phyloP scores from a whole-genome alignment of 495 filamentous ascomycete genomes.

The Penicillium canariense region DNA sequence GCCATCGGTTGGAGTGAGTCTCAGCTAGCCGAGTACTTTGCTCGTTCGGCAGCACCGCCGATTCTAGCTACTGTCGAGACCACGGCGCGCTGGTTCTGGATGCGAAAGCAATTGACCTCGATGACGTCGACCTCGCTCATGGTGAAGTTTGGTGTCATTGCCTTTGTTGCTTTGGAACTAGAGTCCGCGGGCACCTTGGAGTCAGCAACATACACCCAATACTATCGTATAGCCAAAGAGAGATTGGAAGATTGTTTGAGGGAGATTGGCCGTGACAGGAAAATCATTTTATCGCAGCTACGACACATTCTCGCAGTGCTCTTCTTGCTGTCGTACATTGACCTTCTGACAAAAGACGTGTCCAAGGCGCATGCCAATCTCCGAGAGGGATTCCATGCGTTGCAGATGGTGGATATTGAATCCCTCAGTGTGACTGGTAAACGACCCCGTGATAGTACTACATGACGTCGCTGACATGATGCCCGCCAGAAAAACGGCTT shows the following conservation, averaged over 20 bases:
- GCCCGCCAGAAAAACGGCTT: constrained; percentile 21
- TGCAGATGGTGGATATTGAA: constrained; percentile 10
- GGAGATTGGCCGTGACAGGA: constrained; percentile 1
- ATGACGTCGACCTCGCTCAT: constrained; percentile 9
- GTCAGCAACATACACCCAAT: constrained; percentile 9
- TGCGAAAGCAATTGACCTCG: constrained; percentile 11
- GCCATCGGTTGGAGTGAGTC: constrained; percentile 10
- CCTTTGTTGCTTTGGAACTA: constrained; percentile 11
- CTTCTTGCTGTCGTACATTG: constrained; percentile 6
- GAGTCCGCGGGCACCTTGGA: constrained; percentile 8
- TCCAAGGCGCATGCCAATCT: constrained; percentile 16
- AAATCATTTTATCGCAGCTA: constrained; percentile 2
- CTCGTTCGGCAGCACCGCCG: constrained; percentile 10
- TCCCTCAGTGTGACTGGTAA: constrained; percentile 12
- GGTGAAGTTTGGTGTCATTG: constrained; percentile 12
- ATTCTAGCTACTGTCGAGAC: constrained; percentile 12
- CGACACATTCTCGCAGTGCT: constrained; percentile 3
- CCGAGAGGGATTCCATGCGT: constrained; percentile 5
- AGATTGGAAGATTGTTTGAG: constrained; percentile 1
- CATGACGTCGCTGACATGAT: not conserved
- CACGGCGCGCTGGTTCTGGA: constrained; percentile 12
- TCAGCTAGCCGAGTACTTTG: constrained; percentile 12
- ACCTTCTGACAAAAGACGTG: constrained; percentile 8
- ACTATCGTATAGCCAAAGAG: constrained; percentile 6
- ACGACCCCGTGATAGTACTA: not conserved